These are phyloP conservation scores for Linum lewisii DNA, from an alignment of 345 rosid species.

Conservation along the genomic window DNA sequence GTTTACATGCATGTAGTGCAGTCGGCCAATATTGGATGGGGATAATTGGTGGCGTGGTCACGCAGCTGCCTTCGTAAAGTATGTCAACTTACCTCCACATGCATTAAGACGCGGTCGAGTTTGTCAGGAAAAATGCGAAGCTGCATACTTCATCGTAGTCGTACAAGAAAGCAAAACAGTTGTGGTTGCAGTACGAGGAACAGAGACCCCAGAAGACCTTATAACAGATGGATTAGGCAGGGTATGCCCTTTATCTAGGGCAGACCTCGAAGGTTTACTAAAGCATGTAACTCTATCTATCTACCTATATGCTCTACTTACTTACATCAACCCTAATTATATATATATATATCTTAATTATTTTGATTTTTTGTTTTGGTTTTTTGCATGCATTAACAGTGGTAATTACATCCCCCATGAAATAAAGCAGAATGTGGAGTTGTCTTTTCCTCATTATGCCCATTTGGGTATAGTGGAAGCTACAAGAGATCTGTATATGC, in stretches of 20 bases:
- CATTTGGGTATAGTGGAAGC: conserved; percentile 81
- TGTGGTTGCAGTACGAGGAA: conserved; percentile 82
- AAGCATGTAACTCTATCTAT: conserved; percentile 31
- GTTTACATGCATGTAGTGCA: no score
- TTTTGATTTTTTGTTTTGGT: conserved; percentile 13
- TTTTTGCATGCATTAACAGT: conserved; percentile 37
- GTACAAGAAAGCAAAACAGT: conserved; percentile 59
- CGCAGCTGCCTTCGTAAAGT: conserved; percentile 82
- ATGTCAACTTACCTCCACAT: conserved; percentile 45
- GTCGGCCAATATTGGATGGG: conserved; percentile 70
- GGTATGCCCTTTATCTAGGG: conserved; percentile 47
- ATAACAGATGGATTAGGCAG: conserved; percentile 84
- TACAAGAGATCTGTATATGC: conserved; percentile 68
- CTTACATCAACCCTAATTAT: no score
- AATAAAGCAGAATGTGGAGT: conserved; percentile 29
- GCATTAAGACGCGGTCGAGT: conserved; percentile 74
- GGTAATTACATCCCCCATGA: conserved; percentile 25
- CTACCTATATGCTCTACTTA: no score
- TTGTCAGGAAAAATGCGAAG: conserved; percentile 63
- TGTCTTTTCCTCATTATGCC: conserved; percentile 67
- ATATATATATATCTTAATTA: no score
- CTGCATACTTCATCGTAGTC: conserved; percentile 81
- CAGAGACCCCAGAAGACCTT: conserved; percentile 94
- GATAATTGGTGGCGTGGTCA: conserved; percentile 98
- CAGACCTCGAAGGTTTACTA: conserved; percentile 71